phyloP scores from a whole-genome alignment of 2,329 filamentous ascomycete species.

The Aspergillus chevalieri region DNA sequence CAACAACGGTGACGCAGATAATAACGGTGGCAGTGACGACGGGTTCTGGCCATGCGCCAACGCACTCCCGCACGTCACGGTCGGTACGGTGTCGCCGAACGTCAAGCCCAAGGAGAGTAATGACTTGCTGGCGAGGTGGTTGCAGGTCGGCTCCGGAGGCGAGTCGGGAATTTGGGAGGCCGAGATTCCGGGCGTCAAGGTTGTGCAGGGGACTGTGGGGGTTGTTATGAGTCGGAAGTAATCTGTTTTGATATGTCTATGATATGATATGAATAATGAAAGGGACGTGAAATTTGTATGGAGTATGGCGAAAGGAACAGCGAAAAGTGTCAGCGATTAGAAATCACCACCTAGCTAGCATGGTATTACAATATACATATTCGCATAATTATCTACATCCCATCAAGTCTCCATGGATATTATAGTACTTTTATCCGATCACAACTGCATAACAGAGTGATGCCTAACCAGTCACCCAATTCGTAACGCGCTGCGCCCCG shows the following conservation, averaged over 20 bases:
- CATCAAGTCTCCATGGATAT: neutral
- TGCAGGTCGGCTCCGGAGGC: constrained; percentile 51
- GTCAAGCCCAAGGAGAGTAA: constrained; percentile 97
- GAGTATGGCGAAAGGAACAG: neutral
- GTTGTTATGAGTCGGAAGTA: constrained; percentile 39
- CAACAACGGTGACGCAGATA: constrained; percentile 14
- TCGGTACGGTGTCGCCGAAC: constrained; percentile 67
- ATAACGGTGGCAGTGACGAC: too few relatives aligned
- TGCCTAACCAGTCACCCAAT: constrained; percentile 73
- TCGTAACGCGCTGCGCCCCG: constrained; percentile 73
- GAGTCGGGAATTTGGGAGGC: constrained; percentile 51
- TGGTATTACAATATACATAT: neutral
- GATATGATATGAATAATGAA: neutral
- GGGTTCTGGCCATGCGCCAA: constrained; percentile 64
- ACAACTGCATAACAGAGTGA: too few relatives aligned
- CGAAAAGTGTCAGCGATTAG: too few relatives aligned
- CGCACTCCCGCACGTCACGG: constrained; percentile 74
- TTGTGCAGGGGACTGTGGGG: constrained; percentile 51
- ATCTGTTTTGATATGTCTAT: neutral
- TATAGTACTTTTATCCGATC: neutral
- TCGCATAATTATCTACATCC: too few relatives aligned
- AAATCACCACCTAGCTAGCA: neutral
- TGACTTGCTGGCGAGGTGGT: constrained; percentile 69
- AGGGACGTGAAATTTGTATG: neutral
- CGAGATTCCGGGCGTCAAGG: constrained; percentile 48